These are phyloP conservation scores for Pestalotiopsis sp. DNA, from an alignment of 2,329 filamentous ascomycete genomes.

Conservation along the genomic window DNA sequence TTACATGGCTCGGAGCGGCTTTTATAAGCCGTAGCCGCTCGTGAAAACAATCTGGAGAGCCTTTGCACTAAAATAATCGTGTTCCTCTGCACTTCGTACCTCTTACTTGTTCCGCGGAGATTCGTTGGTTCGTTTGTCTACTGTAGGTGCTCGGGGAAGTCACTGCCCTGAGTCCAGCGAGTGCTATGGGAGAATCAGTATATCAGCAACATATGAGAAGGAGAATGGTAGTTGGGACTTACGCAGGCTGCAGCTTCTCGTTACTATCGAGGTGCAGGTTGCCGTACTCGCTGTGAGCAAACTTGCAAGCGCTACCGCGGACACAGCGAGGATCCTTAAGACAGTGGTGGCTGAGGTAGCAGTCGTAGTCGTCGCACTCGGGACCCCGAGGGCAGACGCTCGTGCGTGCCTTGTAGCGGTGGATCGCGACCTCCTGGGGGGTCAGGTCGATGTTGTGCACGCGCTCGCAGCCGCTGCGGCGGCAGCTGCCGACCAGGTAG, in stretches of 20 bases:
- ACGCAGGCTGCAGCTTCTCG: slow-evolving; percentile 31
- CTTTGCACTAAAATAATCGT: not conserved
- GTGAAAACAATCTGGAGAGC: not conserved
- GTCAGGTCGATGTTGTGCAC: slow-evolving; percentile 34
- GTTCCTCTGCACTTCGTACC: not conserved
- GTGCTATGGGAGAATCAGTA: slow-evolving; percentile 20
- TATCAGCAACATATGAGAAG: not conserved
- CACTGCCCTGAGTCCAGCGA: slow-evolving; percentile 30
- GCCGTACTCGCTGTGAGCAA: slow-evolving; percentile 31
- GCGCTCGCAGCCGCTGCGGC: slow-evolving; percentile 33
- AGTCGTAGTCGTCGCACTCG: slow-evolving; percentile 34
- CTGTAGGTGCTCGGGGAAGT: slow-evolving; percentile 65
- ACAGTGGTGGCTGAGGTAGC: slow-evolving; percentile 38
- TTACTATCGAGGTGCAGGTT: slow-evolving; percentile 33
- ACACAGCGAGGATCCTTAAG: slow-evolving; percentile 28
- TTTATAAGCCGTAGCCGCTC: not conserved
- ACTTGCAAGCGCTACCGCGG: slow-evolving; percentile 28
- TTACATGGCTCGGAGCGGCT: not conserved
- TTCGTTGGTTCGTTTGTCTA: not conserved
- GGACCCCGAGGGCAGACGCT: slow-evolving; percentile 35
- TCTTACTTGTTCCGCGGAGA: not conserved
- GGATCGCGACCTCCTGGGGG: slow-evolving; percentile 33
- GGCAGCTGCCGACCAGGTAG: slow-evolving; percentile 35
- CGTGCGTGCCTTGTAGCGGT: slow-evolving; percentile 37
- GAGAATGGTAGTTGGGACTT: slow-evolving; percentile 16